Percentiles rank a stretch among this genome's conserved stretches.
These are phyloP conservation scores for Dendrocalamus sinicus DNA, from an alignment of 176 grass and related monocot genomes.

Conservation along the genomic window DNA sequence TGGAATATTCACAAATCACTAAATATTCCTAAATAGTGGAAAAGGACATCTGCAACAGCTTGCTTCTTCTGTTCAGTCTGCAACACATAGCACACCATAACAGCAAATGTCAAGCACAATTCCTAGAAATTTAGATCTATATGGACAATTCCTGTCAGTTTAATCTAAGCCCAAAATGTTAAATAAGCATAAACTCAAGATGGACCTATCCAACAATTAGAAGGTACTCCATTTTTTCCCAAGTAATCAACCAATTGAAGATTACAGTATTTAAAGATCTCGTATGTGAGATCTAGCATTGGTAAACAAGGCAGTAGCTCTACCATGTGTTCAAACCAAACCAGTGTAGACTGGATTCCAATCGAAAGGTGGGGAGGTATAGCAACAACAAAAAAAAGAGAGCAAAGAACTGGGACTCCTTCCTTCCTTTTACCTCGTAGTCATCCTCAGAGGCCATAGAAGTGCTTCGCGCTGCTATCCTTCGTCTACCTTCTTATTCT, in stretches of 20 bases:
- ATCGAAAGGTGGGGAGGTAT: background rate
- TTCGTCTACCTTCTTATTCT: constrained; percentile 10
- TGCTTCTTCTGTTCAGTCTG: constrained; percentile 90
- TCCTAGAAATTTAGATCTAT: background rate
- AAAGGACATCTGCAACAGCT: constrained; percentile 82
- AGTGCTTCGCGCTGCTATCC: constrained; percentile 54
- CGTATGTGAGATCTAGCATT: background rate
- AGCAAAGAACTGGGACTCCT: background rate
- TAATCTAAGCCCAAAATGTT: too few species aligned
- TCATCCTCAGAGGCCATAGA: constrained; percentile 57
- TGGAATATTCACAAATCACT: too few species aligned
- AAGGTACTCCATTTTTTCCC: background rate
- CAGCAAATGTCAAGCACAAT: constrained; percentile 23
- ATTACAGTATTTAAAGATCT: background rate
- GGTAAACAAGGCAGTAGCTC: background rate
- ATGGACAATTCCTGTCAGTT: background rate
- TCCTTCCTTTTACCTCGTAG: constrained; percentile 63
- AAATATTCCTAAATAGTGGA: constrained; percentile 57
- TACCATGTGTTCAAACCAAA: background rate
- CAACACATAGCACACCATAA: constrained; percentile 36
- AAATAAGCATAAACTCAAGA: background rate
- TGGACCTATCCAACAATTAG: background rate
- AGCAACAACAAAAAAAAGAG: background rate
- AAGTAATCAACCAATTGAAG: background rate
- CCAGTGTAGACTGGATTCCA: background rate